These are phyloP conservation scores for Phyllosticta paracitricarpa DNA, from an alignment of 2,329 filamentous ascomycete species.

Conservation along the genomic window DNA sequence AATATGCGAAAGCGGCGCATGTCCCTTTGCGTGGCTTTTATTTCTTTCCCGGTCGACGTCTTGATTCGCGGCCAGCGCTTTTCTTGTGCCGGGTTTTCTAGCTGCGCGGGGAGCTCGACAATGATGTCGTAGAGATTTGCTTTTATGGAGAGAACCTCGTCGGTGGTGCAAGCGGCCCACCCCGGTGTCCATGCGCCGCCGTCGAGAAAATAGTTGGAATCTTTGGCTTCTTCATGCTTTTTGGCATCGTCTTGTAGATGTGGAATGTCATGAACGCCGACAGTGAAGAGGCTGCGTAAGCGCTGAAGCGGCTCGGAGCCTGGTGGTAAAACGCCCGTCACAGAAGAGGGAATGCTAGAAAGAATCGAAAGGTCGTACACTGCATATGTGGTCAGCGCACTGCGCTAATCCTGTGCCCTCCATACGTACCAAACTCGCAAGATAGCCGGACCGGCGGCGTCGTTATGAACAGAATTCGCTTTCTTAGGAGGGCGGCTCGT, in stretches of 20 bases:
- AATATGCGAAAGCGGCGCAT: slow-evolving; percentile 54
- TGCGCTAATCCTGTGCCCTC: too few species aligned
- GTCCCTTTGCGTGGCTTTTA: slow-evolving; percentile 87
- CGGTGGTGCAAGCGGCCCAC: slow-evolving; percentile 93
- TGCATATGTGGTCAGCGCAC: slow-evolving; percentile 25
- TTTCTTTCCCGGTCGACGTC: slow-evolving; percentile 46
- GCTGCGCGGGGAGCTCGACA: slow-evolving; percentile 52
- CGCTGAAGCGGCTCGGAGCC: slow-evolving; percentile 51
- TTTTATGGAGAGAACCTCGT: slow-evolving; percentile 84
- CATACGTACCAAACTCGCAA: slow-evolving; percentile 72
- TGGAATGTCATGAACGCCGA: slow-evolving; percentile 88
- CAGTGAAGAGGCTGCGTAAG: slow-evolving; percentile 75
- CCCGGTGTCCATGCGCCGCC: slow-evolving; percentile 42
- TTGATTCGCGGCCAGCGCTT: slow-evolving; percentile 70
- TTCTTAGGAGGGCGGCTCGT: slow-evolving; percentile 73
- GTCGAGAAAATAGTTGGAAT: slow-evolving; percentile 23
- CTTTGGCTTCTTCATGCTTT: slow-evolving; percentile 29
- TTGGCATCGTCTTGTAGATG: slow-evolving; percentile 53
- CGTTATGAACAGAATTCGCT: slow-evolving; percentile 78
- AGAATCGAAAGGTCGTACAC: slow-evolving; percentile 93
- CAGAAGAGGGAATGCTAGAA: slow-evolving; percentile 71
- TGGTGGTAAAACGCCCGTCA: slow-evolving; percentile 58
- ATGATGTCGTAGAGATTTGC: slow-evolving; percentile 80
- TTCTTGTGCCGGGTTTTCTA: slow-evolving; percentile 1
- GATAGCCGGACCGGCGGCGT: slow-evolving; percentile 74